Conservation (phyloP, 208 protist species). For the Trypanosoma vivax region DNA sequence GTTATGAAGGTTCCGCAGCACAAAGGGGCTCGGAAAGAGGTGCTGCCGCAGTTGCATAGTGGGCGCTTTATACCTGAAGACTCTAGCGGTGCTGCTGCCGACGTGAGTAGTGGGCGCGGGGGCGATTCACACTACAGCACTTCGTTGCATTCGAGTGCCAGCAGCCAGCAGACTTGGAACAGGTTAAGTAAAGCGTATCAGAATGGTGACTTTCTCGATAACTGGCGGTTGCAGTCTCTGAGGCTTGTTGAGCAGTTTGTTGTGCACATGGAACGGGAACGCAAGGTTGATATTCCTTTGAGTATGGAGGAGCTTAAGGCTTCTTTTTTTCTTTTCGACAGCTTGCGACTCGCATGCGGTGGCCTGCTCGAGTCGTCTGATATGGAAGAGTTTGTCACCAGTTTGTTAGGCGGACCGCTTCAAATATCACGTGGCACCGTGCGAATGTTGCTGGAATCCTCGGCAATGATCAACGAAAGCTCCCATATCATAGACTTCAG, state of each 20-base stretch:
- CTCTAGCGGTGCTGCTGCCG: no score
- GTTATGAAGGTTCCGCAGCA: conserved; percentile 20
- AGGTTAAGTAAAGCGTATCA: conserved; percentile 31
- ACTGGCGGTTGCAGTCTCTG: conserved; percentile 39
- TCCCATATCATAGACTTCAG: conserved; percentile 60
- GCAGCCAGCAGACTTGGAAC: conserved; percentile 14
- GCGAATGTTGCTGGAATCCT: conserved; percentile 31
- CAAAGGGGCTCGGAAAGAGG: not conserved
- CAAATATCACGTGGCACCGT: conserved; percentile 29
- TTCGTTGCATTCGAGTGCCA: not conserved
- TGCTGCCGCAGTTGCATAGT: not conserved
- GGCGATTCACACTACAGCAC: no score
- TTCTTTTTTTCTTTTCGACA: conserved; percentile 61
- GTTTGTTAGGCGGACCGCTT: conserved; percentile 32
- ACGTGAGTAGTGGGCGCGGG: no score
- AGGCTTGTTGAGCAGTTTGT: conserved; percentile 46
- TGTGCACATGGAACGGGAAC: conserved; percentile 41
- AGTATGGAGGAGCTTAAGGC: conserved; percentile 56
- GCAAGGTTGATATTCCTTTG: conserved; percentile 49
- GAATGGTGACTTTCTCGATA: conserved; percentile 36
- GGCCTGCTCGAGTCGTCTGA: conserved; percentile 49
- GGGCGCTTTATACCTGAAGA: conserved; percentile 14
- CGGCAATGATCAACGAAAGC: conserved; percentile 5
- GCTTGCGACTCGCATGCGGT: conserved; percentile 46
- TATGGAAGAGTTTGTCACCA: conserved; percentile 45